Conservation (phyloP, 306 rosid genomes). For the Ammopiptanthus mongolicus region DNA sequence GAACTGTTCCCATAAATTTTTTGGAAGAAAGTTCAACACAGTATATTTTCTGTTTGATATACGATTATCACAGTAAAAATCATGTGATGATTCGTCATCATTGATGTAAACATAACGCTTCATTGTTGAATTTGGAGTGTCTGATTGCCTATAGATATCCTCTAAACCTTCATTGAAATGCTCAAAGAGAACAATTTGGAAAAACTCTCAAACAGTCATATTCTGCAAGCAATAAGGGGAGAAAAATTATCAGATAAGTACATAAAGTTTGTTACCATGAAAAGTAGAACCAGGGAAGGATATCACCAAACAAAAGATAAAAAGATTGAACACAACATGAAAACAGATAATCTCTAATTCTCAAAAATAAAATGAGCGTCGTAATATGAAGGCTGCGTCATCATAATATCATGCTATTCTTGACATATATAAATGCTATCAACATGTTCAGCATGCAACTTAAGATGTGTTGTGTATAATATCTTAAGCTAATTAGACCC, state of each 20-base stretch:
- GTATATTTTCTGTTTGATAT: conserved; percentile 90
- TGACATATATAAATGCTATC: background rate
- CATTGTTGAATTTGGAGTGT: conserved; percentile 53
- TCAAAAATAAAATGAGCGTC: background rate
- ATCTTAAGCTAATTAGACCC: background rate
- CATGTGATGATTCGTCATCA: conserved; percentile 64
- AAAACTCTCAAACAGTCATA: background rate
- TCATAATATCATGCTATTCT: background rate
- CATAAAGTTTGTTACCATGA: conserved; percentile 6
- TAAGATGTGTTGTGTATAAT: background rate
- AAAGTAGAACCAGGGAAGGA: conserved; percentile 4
- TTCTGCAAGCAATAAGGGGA: conserved; percentile 11
- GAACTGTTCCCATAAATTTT: conserved; percentile 97
- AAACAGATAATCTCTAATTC: background rate
- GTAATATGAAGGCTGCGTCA: background rate
- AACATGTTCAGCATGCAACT: background rate
- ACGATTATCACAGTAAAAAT: conserved; percentile 69
- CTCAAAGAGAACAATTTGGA: conserved; percentile 19
- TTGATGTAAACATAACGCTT: conserved; percentile 84
- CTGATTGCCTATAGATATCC: conserved; percentile 1
- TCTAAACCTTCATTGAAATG: conserved; percentile 26
- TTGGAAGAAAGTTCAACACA: conserved; percentile 80
- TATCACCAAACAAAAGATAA: background rate
- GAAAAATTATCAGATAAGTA: background rate
- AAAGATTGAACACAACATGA: background rate